Evolutionary conservation across 129 eudicot species (phyloP), one percentile per base, ranked within the genome.

Genomic region (Escallonia herrerae): DNA sequence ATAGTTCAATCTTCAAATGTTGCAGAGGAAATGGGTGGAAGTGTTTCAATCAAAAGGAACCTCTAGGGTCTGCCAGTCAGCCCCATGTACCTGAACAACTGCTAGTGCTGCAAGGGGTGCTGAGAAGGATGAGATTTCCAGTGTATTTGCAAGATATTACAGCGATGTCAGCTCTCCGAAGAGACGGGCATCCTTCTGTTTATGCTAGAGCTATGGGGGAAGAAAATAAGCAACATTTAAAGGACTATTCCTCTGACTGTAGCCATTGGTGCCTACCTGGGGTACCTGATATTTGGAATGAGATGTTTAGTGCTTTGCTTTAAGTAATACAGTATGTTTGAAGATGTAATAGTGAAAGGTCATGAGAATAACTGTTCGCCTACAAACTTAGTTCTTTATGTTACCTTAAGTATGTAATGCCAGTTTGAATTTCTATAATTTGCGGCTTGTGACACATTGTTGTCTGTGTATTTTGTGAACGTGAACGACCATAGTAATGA

Each of bases 181-280:
- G 70, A 79, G 97, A 90, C 22, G 97, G 91, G 3, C 97, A 90
- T 68, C 97, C 97, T 6, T 90, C 97, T 8, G 58, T 90, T 33
- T 90, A 90, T 68, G 74, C 78, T 40, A 79, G 71, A 55, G 77
- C 78, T 48, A 47, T 75, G 37, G 72, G 80, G 5, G 77, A 64
- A 56, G 77, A 76, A 70, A 62, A 57, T 44, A 81, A 81, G 56
- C 83, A 81, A 38, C 79, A 67, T 58, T 8, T 46, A 2, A 64
- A 70, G 13, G 75, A 64, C 51, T 71, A 74, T 45, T 65, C 66
- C 56, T 86, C 89, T 33, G 97, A 90, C 66, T 90, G 97, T 68
- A 90, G 97, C 75, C 97, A 90, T 7, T 90, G 97, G 97, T 90
- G 97, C 65, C 63, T 90, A 40, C 97, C 97, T 66, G 97, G 97